Evolutionary conservation across 176 grass and related monocot species (phyloP).

Genomic region (Carex parvula): DNA sequence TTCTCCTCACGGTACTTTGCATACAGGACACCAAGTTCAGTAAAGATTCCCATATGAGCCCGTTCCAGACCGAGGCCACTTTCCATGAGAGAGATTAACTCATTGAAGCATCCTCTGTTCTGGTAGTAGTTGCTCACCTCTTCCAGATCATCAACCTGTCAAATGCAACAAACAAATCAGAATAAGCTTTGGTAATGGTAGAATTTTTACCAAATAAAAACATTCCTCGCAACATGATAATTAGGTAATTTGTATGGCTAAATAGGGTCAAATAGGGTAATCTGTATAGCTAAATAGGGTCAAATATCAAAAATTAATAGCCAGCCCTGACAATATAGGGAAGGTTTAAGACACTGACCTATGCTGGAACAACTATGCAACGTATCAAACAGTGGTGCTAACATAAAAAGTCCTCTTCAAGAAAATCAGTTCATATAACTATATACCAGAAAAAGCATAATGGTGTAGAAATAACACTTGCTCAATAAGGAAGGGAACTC

Average conservation of each 20-base stretch:
- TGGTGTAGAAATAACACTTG: neutral
- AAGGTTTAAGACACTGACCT: neutral
- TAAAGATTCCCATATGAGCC: constrained; percentile 97
- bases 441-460: neutral
- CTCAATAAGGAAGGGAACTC: neutral
- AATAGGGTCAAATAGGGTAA: neutral
- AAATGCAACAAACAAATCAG: constrained; percentile 26
- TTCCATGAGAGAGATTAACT: constrained; percentile 98
- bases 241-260: neutral
- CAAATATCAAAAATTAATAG: neutral
- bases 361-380: neutral
- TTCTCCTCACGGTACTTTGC: constrained; percentile 93
- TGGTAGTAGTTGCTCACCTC: constrained; percentile 95
- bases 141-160: constrained; percentile 92
- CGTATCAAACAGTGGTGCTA: neutral
- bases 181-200: constrained; percentile 12
- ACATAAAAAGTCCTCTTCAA: neutral
- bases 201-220: no score
- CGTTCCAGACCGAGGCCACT: constrained; percentile 74
- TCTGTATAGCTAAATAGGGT: neutral
- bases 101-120: constrained; percentile 92
- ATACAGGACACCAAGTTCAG: constrained; percentile 88
- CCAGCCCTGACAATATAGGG: neutral
- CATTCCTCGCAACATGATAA: no score
- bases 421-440: neutral